Conservation (phyloP, 495 filamentous ascomycete species). For the Bathelium albidoporum region DNA sequence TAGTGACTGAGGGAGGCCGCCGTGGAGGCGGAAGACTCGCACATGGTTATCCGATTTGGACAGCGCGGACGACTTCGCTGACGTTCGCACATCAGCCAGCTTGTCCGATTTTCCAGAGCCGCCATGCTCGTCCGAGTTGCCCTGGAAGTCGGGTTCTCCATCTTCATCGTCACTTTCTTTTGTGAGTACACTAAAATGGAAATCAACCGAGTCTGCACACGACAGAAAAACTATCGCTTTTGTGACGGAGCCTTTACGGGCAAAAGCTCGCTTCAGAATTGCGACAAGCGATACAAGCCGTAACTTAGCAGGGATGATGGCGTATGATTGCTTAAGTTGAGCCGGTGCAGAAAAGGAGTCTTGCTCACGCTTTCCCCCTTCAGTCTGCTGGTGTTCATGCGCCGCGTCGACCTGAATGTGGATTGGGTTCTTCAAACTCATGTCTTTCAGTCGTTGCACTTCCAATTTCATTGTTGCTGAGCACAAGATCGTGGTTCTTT, state of each 20-base stretch:
- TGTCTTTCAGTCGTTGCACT: conserved; percentile 82
- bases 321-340: conserved; percentile 84
- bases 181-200: conserved; percentile 83
- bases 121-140: background rate
- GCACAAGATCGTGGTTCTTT: conserved; percentile 80
- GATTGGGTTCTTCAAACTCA: conserved; percentile 85
- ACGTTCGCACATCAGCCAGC: conserved; percentile 26
- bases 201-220: conserved; percentile 93
- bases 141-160: conserved; percentile 9
- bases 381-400: conserved; percentile 30
- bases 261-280: conserved; percentile 73
- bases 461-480: conserved; percentile 96
- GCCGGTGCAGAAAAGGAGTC: conserved; percentile 75
- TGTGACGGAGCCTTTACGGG: conserved; percentile 76
- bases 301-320: conserved; percentile 77
- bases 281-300: conserved; percentile 78
- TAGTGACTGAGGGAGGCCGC: conserved; percentile 78
- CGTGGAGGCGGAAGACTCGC: conserved; percentile 77
- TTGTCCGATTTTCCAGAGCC: background rate
- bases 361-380: conserved; percentile 28
- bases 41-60: conserved; percentile 33
- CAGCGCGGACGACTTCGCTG: conserved; percentile 17
- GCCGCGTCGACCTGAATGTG: conserved; percentile 65
- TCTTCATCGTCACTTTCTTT: conserved; percentile 24
- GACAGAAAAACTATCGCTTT: conserved; percentile 95